These are phyloP conservation scores for Stylonectria norvegica DNA, from an alignment of 2,329 filamentous ascomycete species.

Conservation along the genomic window DNA sequence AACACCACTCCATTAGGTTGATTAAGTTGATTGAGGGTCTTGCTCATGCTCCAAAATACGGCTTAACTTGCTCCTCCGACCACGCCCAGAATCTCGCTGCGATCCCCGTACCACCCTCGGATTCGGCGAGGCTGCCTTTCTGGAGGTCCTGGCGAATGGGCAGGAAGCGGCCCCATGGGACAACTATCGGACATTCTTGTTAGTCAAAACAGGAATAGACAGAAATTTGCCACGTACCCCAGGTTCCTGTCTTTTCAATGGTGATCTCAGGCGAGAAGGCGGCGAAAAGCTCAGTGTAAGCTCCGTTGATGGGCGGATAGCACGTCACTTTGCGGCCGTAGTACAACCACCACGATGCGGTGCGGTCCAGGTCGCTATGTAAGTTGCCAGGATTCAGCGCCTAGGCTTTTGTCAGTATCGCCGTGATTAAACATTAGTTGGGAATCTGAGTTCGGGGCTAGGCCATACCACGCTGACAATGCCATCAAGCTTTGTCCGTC, in stretches of 20 bases:
- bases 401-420: slow-evolving; percentile 7
- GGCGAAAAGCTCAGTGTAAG: slow-evolving; percentile 48
- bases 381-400: slow-evolving; percentile 24
- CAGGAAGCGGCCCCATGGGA: slow-evolving; percentile 36
- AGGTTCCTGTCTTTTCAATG: slow-evolving; percentile 33
- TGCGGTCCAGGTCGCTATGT: slow-evolving; percentile 23
- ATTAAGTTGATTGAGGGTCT: slow-evolving; percentile 5
- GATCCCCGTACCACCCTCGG: slow-evolving; percentile 37
- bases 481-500: slow-evolving; percentile 25
- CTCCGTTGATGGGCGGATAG: slow-evolving; percentile 35
- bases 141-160: slow-evolving; percentile 33
- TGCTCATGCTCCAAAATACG: slow-evolving; percentile 15
- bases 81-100: slow-evolving; percentile 40
- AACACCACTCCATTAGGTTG: too few relatives aligned
- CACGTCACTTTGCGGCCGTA: slow-evolving; percentile 15
- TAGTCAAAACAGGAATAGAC: neutral
- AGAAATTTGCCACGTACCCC: slow-evolving; percentile 17
- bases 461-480: slow-evolving; percentile 24
- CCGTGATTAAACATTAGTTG: neutral
- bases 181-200: slow-evolving; percentile 20
- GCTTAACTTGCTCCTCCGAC: slow-evolving; percentile 37
- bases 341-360: slow-evolving; percentile 22
- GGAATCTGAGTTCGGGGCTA: rapidly evolving
- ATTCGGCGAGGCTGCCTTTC: slow-evolving; percentile 27
- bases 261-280: slow-evolving; percentile 42